Conservation (phyloP, 2,329 filamentous ascomycete species). For the Ceratocystis cubensis region DNA sequence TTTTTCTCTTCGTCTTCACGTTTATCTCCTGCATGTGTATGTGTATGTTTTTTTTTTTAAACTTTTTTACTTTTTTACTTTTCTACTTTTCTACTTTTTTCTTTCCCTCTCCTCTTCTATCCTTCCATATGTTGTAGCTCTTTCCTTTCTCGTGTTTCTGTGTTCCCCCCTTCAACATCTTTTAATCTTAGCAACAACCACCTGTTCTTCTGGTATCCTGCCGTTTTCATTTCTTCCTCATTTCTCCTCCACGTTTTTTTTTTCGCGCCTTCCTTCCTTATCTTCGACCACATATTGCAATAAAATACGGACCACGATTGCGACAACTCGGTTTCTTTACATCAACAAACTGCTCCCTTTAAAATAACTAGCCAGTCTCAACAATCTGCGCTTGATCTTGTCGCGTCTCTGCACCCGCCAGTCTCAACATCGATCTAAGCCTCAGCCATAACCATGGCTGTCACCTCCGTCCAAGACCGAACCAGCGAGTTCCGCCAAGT, state of each 20-base stretch:
- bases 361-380: background rate
- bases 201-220: background rate
- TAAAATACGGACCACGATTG: background rate
- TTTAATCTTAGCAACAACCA: background rate
- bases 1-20: background rate
- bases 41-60: background rate
- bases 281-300: background rate
- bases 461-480: slow-evolving; percentile 82
- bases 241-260: background rate
- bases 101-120: background rate
- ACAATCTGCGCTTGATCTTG: background rate
- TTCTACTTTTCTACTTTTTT: background rate
- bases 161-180: background rate
- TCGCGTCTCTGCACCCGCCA: background rate
- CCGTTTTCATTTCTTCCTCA: background rate
- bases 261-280: background rate
- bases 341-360: no score
- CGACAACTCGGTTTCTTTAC: background rate
- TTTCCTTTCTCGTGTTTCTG: background rate
- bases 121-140: background rate
- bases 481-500: slow-evolving; percentile 92
- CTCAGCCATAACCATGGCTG: slow-evolving; percentile 38
- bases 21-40: background rate
- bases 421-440: background rate
- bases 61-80: background rate